Evolutionary conservation across 352 stramenopile genomes (phyloP).

Genomic region (Pythium myriotylum): DNA sequence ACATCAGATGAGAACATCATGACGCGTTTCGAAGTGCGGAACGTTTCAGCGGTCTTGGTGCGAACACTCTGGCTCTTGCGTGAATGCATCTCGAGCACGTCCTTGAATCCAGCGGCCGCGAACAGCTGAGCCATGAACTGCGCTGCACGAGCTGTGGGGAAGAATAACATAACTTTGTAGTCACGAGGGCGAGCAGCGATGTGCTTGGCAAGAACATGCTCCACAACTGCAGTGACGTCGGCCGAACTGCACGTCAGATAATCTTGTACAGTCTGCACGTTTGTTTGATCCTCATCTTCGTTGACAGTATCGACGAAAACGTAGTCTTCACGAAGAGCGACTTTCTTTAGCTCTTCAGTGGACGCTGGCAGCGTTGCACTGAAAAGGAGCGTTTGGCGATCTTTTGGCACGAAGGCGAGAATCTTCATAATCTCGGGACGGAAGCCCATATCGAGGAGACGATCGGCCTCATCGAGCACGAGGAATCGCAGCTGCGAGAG

Average conservation of each 20-base stretch:
- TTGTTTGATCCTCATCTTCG: slow-evolving; percentile 89
- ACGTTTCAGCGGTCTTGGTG: slow-evolving; percentile 87
- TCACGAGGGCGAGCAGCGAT: slow-evolving; percentile 49
- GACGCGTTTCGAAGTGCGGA: slow-evolving; percentile 84
- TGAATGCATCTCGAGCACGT: slow-evolving; percentile 96
- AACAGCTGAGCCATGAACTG: slow-evolving; percentile 93
- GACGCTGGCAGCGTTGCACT: slow-evolving; percentile 92
- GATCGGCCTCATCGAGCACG: slow-evolving; percentile 96
- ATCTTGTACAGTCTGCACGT: slow-evolving; percentile 89
- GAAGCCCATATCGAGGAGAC: slow-evolving; percentile 96
- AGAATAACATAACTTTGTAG: slow-evolving; percentile 97
- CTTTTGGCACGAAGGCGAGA: slow-evolving; percentile 44
- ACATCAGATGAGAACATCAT: slow-evolving; percentile 96
- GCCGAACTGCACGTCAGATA: slow-evolving; percentile 72
- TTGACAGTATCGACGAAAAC: slow-evolving; percentile 94
- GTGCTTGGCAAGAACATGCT: slow-evolving; percentile 72
- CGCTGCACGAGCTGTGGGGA: slow-evolving; percentile 88
- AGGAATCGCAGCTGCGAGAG: slow-evolving; percentile 54
- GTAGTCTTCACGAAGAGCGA: slow-evolving; percentile 87
- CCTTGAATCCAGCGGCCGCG: slow-evolving; percentile 56
- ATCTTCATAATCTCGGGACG: slow-evolving; percentile 91
- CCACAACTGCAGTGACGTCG: slow-evolving; percentile 72
- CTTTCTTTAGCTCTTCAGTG: slow-evolving; percentile 85
- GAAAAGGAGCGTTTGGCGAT: slow-evolving; percentile 96
- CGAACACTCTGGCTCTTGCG: slow-evolving; percentile 92